These are phyloP conservation scores for Acer negundo DNA, from an alignment of 345 rosid genomes.

Conservation along the genomic window DNA sequence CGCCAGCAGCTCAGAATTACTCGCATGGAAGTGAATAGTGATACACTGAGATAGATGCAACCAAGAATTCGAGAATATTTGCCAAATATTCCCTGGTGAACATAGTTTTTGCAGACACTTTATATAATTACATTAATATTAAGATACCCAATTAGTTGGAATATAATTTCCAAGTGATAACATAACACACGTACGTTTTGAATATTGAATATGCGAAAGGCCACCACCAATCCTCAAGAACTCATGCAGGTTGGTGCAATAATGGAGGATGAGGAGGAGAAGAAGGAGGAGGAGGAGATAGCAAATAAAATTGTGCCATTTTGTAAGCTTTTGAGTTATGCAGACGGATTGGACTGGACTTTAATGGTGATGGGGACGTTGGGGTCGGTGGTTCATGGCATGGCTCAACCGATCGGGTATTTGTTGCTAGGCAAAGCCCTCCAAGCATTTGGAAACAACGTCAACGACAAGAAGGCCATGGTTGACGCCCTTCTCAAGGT, in stretches of 20 bases:
- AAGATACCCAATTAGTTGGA: no score
- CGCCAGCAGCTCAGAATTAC: background rate
- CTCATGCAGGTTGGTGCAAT: background rate
- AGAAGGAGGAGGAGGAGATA: slow-evolving; percentile 7
- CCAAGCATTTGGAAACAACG: slow-evolving; percentile 50
- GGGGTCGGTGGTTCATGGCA: slow-evolving; percentile 60
- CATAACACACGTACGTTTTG: background rate
- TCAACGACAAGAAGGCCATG: slow-evolving; percentile 27
- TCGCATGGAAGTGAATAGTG: background rate
- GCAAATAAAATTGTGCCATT: slow-evolving; percentile 32
- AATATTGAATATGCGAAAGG: background rate
- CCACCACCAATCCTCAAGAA: background rate
- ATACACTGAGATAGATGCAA: background rate
- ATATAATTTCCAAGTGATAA: no score
- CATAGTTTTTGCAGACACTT: slow-evolving; percentile 13
- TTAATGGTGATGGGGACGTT: slow-evolving; percentile 55
- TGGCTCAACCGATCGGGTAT: slow-evolving; percentile 64
- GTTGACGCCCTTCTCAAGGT: slow-evolving; percentile 49
- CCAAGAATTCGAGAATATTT: slow-evolving; percentile 29
- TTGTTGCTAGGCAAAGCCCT: slow-evolving; percentile 62
- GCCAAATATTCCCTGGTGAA: slow-evolving; percentile 21
- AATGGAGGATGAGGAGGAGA: slow-evolving; percentile 5
- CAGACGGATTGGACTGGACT: slow-evolving; percentile 54
- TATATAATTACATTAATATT: no score
- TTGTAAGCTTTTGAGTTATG: slow-evolving; percentile 50